A percentile compares a stretch with the other conserved stretches of the same genome.
Conservation (phyloP, 352 stramenopile species). For the Blastocystis sp. region DNA sequence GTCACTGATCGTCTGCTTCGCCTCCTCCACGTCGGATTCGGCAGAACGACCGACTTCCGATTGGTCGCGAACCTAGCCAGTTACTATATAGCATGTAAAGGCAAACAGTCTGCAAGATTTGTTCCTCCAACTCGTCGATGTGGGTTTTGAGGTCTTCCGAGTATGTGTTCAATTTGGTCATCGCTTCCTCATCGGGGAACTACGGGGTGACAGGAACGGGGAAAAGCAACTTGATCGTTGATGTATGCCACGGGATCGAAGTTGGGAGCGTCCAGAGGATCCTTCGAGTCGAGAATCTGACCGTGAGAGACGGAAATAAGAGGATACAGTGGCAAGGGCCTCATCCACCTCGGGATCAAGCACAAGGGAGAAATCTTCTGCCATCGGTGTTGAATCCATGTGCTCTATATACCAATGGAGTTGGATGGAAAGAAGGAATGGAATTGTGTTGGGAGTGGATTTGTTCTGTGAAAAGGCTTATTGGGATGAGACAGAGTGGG, state of each 20-base stretch:
- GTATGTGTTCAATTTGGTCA: constrained; percentile 50
- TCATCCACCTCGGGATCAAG: constrained; percentile 56
- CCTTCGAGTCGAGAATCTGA: constrained; percentile 35
- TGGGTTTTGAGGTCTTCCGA: constrained; percentile 30
- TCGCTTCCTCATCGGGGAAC: constrained; percentile 63
- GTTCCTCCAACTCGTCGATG: neutral
- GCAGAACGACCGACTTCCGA: constrained; percentile 36
- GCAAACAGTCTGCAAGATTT: constrained; percentile 43
- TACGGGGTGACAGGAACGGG: neutral
- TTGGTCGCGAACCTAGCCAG: constrained; percentile 25
- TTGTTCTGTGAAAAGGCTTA: neutral
- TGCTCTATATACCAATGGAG: neutral
- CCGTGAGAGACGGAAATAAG: neutral
- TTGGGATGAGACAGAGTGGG: neutral
- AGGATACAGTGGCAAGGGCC: neutral
- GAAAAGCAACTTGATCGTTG: constrained; percentile 49
- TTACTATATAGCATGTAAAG: neutral
- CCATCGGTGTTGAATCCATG: neutral
- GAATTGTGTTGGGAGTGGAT: neutral
- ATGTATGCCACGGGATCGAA: constrained; percentile 66
- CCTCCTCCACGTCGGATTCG: constrained; percentile 35
- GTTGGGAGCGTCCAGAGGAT: constrained; percentile 53
- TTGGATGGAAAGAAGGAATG: neutral
- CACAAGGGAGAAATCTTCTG: constrained; percentile 42
- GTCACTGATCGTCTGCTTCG: constrained; percentile 15